A percentile compares a stretch with the other conserved stretches of the same genome.
Evolutionary conservation across 2,329 filamentous ascomycete species (phyloP).

Genomic region (Diplodia sapinea): DNA sequence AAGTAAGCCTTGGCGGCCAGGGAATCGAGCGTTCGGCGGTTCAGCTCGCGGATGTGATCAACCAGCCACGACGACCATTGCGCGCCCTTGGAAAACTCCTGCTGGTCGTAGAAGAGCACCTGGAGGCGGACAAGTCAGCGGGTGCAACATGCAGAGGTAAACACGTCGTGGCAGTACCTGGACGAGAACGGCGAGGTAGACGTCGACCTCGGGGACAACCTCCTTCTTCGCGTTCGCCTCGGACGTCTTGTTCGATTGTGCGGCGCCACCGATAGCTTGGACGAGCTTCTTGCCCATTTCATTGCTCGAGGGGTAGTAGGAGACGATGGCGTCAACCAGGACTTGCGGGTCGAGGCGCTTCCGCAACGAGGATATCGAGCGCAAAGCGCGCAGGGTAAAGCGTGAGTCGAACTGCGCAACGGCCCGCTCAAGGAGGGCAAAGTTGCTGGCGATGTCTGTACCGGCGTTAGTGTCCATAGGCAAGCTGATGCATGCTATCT

Average conservation of each 20-base stretch:
- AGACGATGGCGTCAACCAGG: constrained; percentile 77
- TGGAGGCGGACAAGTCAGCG: constrained; percentile 54
- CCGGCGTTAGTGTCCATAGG: constrained; percentile 32
- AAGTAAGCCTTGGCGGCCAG: constrained; percentile 96
- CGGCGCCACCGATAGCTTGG: constrained; percentile 66
- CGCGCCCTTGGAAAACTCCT: constrained; percentile 78
- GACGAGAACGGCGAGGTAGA: constrained; percentile 81
- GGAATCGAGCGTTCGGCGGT: constrained; percentile 91
- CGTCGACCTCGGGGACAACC: constrained; percentile 82
- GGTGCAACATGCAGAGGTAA: not conserved
- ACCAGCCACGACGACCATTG: constrained; percentile 84
- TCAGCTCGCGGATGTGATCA: constrained; percentile 84
- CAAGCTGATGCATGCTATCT: not conserved
- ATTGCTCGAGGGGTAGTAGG: constrained; percentile 75
- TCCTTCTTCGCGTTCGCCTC: constrained; percentile 75
- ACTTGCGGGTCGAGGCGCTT: constrained; percentile 87
- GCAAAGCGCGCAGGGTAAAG: constrained; percentile 91
- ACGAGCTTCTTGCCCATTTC: constrained; percentile 73
- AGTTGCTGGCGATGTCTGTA: constrained; percentile 93
- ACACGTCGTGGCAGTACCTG: constrained; percentile 41
- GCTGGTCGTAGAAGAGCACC: constrained; percentile 86
- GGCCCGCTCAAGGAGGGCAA: constrained; percentile 86
- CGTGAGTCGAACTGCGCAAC: constrained; percentile 92
- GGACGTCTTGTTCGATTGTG: constrained; percentile 51
- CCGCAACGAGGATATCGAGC: constrained; percentile 93